phyloP scores from a whole-genome alignment of 306 rosid genomes.

The Vicia villosa region DNA sequence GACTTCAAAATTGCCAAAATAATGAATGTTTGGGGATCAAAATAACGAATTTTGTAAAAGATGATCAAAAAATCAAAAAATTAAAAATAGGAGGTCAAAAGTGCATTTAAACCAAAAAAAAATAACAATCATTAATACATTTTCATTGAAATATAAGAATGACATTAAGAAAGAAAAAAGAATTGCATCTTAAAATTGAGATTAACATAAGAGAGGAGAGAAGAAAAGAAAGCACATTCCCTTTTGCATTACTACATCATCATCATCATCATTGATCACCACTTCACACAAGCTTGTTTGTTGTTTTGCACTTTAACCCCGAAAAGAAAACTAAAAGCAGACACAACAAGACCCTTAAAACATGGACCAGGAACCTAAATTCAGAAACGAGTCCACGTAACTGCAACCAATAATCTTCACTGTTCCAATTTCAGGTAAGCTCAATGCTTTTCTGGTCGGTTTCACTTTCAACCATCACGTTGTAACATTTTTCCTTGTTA shows the following conservation, averaged over 20 bases:
- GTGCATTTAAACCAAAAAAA: no score
- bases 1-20: no score
- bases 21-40: no score
- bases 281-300: constrained; percentile 13
- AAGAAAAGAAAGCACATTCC: neutral
- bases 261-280: neutral
- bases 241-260: neutral
- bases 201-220: no score
- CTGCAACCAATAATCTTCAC: neutral
- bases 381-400: constrained; percentile 16
- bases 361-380: constrained; percentile 29
- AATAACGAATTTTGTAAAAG: no score
- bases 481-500: neutral
- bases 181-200: no score
- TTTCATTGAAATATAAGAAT: no score
- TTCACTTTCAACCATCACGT: constrained; percentile 5
- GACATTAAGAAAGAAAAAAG: no score
- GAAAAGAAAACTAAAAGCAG: constrained; percentile 21
- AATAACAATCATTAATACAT: no score
- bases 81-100: no score
- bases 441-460: neutral
- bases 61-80: no score
- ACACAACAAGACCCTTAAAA: constrained; percentile 39
- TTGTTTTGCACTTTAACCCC: constrained; percentile 13
- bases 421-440: neutral